Conservation (phyloP, 306 rosid species). For the Cicer pinnatifidum region DNA sequence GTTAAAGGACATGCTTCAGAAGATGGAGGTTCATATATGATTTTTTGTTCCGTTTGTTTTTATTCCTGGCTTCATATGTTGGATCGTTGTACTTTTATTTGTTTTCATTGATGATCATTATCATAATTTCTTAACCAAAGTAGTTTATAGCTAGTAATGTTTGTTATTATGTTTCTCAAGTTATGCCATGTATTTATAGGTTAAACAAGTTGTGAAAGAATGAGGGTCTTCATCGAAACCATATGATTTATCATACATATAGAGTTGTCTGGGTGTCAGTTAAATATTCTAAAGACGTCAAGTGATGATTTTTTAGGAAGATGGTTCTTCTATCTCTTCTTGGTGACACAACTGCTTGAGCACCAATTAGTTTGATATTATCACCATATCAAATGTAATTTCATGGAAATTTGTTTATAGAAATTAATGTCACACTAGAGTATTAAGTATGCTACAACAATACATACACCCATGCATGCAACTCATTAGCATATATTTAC, state of each 20-base stretch:
- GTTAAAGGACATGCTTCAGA: constrained; percentile 85
- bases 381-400: not conserved
- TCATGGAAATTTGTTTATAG: not conserved
- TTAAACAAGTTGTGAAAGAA: constrained; percentile 10
- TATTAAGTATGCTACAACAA: not conserved
- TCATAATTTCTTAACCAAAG: not conserved
- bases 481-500: not conserved
- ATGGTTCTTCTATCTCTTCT: not conserved
- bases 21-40: constrained; percentile 68
- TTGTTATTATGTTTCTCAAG: not conserved
- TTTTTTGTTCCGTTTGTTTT: constrained; percentile 32
- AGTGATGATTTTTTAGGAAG: not conserved
- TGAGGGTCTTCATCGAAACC: not conserved
- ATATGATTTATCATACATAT: not conserved
- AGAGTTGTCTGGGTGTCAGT: not conserved
- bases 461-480: not conserved
- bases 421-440: not conserved
- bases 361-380: constrained; percentile 24
- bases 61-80: constrained; percentile 13
- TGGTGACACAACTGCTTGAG: constrained; percentile 1
- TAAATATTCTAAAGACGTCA: not conserved
- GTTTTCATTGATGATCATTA: constrained; percentile 34
- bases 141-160: constrained; percentile 20
- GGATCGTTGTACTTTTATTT: constrained; percentile 20
- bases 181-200: constrained; percentile 16